Evolutionary conservation across 2,329 filamentous ascomycete genomes (phyloP).

Genomic region (Fusarium transvaalense): DNA sequence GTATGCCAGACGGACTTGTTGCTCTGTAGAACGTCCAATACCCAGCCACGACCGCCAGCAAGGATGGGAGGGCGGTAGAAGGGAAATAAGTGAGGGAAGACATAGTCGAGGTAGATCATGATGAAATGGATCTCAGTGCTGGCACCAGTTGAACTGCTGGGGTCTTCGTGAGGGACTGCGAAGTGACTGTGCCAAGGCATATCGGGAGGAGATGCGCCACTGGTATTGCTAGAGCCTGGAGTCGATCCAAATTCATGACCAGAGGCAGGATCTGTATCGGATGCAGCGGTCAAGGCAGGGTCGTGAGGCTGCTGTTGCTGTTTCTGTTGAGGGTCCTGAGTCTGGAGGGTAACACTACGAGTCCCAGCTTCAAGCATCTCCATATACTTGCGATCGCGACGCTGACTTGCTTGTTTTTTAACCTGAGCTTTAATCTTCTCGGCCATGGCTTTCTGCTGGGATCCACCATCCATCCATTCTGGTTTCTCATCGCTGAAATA

Average conservation of each 20-base stretch:
- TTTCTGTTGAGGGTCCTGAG: conserved; percentile 13
- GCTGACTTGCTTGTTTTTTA: conserved; percentile 64
- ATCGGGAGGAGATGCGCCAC: conserved; percentile 50
- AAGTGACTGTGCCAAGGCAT: conserved; percentile 52
- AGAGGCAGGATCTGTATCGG: conserved; percentile 48
- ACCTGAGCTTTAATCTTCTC: conserved; percentile 68
- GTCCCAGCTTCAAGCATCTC: conserved; percentile 57
- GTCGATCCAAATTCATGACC: conserved; percentile 45
- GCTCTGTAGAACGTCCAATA: conserved; percentile 67
- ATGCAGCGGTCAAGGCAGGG: conserved; percentile 40
- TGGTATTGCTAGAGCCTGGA: conserved; percentile 50
- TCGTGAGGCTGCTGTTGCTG: conserved; percentile 10
- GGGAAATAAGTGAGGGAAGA: conserved; percentile 73
- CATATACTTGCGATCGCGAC: conserved; percentile 64
- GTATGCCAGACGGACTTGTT: conserved; percentile 71
- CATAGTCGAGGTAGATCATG: conserved; percentile 72
- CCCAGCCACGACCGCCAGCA: conserved; percentile 70
- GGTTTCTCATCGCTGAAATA: conserved; percentile 65
- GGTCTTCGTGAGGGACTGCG: conserved; percentile 41
- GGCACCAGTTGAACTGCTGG: conserved; percentile 35
- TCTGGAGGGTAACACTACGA: conserved; percentile 43
- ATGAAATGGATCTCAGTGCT: conserved; percentile 58
- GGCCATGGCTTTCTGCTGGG: conserved; percentile 63
- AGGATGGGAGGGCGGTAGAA: conserved; percentile 70
- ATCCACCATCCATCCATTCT: conserved; percentile 69